Percentiles rank a stretch among this genome's conserved stretches.
These are phyloP conservation scores for Rossbeevera mucosa DNA, from an alignment of 768 basidiomycete species.

Conservation along the genomic window DNA sequence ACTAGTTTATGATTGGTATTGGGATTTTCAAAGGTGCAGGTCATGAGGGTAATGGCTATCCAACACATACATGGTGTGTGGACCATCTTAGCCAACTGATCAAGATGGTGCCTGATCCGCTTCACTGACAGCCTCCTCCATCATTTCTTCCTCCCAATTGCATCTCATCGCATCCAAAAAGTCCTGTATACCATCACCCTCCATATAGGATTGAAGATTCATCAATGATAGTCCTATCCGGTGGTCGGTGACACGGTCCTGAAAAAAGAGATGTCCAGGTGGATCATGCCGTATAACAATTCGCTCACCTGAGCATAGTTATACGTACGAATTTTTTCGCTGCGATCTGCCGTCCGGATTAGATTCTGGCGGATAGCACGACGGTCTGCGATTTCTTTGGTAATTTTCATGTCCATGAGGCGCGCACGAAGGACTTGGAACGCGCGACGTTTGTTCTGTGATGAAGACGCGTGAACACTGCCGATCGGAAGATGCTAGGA, in stretches of 20 bases:
- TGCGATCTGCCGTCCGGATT: conserved; percentile 77
- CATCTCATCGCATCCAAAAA: conserved; percentile 56
- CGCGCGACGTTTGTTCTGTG: conserved; percentile 85
- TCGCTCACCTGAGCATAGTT: conserved; percentile 75
- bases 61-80: not conserved
- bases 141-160: conserved; percentile 49
- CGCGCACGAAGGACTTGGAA: conserved; percentile 87
- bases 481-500: not conserved
- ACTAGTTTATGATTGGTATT: not conserved
- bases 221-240: conserved; percentile 73
- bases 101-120: conserved; percentile 3
- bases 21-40: not conserved
- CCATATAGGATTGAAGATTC: conserved; percentile 61
- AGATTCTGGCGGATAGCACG: conserved; percentile 68
- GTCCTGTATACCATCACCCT: conserved; percentile 57
- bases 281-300: no score
- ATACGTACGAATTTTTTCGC: conserved; percentile 95
- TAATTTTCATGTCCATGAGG: conserved; percentile 76
- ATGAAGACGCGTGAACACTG: not conserved
- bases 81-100: not conserved
- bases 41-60: not conserved
- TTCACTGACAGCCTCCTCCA: conserved; percentile 47
- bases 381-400: conserved; percentile 61
- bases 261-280: not conserved
- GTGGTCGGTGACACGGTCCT: conserved; percentile 94